A percentile compares a stretch with the other conserved stretches of the same genome.
phyloP scores from a whole-genome alignment of 768 basidiomycete genomes.

The Pholiota molesta region DNA sequence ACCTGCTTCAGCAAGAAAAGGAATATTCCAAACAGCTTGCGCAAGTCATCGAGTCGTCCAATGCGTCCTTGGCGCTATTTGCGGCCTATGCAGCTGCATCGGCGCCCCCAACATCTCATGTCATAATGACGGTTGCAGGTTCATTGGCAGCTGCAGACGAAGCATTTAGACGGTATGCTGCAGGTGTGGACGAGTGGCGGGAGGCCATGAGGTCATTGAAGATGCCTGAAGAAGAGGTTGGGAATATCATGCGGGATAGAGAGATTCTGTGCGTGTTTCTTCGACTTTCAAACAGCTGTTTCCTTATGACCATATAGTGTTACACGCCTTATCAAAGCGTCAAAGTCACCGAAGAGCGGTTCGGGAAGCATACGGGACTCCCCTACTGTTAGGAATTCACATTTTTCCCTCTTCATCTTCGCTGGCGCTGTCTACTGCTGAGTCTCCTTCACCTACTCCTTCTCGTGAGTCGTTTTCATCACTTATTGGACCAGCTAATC shows the following conservation, averaged over 20 bases:
- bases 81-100: slow-evolving; percentile 76
- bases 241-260: slow-evolving; percentile 69
- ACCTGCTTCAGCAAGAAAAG: slow-evolving; percentile 71
- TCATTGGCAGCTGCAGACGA: slow-evolving; percentile 68
- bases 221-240: slow-evolving; percentile 74
- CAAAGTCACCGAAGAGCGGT: slow-evolving; percentile 51
- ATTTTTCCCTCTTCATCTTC: slow-evolving; percentile 45
- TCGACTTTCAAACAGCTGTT: background rate
- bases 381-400: slow-evolving; percentile 32
- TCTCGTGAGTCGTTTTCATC: slow-evolving; percentile 24
- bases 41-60: slow-evolving; percentile 60
- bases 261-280: slow-evolving; percentile 72
- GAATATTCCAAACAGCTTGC: slow-evolving; percentile 66
- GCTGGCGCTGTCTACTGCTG: slow-evolving; percentile 25
- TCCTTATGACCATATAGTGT: slow-evolving; percentile 48
- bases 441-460: slow-evolving; percentile 26
- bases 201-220: slow-evolving; percentile 63
- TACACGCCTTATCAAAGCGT: slow-evolving; percentile 78
- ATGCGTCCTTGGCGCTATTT: slow-evolving; percentile 63
- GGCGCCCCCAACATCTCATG: slow-evolving; percentile 53
- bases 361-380: slow-evolving; percentile 42
- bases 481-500: slow-evolving; percentile 9
- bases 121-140: slow-evolving; percentile 59
- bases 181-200: slow-evolving; percentile 66
- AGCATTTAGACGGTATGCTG: slow-evolving; percentile 63